Conservation (phyloP, 805 yeast species). For the Kuraishia capsulata region DNA sequence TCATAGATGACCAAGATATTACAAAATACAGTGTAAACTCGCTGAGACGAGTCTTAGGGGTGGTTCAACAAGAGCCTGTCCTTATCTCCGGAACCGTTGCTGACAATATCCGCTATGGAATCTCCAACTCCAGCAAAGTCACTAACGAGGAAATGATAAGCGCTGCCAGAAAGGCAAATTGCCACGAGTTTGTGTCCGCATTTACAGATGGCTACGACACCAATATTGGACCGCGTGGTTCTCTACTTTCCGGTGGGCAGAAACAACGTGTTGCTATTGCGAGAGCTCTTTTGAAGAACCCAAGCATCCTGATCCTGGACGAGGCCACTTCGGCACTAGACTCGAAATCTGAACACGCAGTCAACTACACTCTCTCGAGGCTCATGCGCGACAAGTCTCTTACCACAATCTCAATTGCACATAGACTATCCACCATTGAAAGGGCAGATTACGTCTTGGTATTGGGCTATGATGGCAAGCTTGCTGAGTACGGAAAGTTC, state of each 20-base stretch:
- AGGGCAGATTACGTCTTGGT: slow-evolving; percentile 78
- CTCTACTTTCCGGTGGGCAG: slow-evolving; percentile 79
- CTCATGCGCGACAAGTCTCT: slow-evolving; percentile 54
- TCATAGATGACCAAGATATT: slow-evolving; percentile 60
- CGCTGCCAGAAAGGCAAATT: slow-evolving; percentile 69
- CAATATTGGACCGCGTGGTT: slow-evolving; percentile 75
- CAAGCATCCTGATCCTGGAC: slow-evolving; percentile 72
- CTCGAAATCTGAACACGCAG: slow-evolving; percentile 77
- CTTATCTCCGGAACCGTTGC: slow-evolving; percentile 79
- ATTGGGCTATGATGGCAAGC: slow-evolving; percentile 64
- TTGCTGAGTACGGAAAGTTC: slow-evolving; percentile 69
- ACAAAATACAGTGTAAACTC: slow-evolving; percentile 65
- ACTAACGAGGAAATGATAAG: slow-evolving; percentile 49
- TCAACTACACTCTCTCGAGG: slow-evolving; percentile 59
- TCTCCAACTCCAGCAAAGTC: slow-evolving; percentile 35
- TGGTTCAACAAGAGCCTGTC: slow-evolving; percentile 89
- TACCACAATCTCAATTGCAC: slow-evolving; percentile 83
- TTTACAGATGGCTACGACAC: slow-evolving; percentile 83
- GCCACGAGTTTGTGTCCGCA: slow-evolving; percentile 54
- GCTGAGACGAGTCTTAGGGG: slow-evolving; percentile 67
- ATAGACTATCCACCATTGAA: slow-evolving; percentile 79
- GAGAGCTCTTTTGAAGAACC: slow-evolving; percentile 65
- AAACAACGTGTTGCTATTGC: slow-evolving; percentile 90
- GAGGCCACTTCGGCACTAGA: slow-evolving; percentile 96
- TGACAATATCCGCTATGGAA: slow-evolving; percentile 81